Base-by-base conservation (phyloP, 108 stramenopile species). In the Fistulifera pelliculosa region DNA sequence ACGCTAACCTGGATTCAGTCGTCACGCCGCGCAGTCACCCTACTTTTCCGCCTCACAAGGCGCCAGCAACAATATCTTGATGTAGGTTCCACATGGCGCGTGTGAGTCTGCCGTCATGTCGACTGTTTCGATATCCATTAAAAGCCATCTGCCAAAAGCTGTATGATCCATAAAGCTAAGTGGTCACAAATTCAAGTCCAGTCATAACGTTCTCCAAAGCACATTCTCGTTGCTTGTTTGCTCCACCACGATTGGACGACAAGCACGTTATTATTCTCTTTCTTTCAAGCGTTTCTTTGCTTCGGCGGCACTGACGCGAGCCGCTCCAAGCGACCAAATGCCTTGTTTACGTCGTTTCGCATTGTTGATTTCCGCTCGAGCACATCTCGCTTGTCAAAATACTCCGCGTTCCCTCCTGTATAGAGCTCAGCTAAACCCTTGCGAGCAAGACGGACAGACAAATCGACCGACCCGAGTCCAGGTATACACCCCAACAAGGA, bases 391-490 rank as follows among this genome's bases (percentile, higher is more conserved):
- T 73, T 73, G 23, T 41, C 78, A 65, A 74, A 64, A 52, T 85
- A 85, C 52, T 80, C 58, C 8, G 77, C 80, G 0, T 80, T 80
- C 1, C 78, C 80, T 1, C 77, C 77, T 15, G 75, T 74, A 51
- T 86, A 86, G 1, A 86, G 44, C 18, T 71, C 74, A 16, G 75
- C 84, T 21, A 73, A 63, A 19, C 77, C 81, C 39, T 39, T 38
- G 22, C 51, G 40, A 17, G 62, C 64, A 40, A 82, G 52, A 42
- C 70, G 65, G 41, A 48, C 13, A 11, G 74, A 69, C 28, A 79
- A 26, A 44, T 82, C 81, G 16, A 35, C 52, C 52, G 47, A 31
- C 0, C 25, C 41, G 47, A 71, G 70, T 0, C 66, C 73, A 7
- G 60, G 69, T 28, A 62, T 23, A 35, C 31, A 35, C 8, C 31